Evolutionary conservation across 352 stramenopile species (phyloP).

Genomic region (Phytophthora colocasiae): DNA sequence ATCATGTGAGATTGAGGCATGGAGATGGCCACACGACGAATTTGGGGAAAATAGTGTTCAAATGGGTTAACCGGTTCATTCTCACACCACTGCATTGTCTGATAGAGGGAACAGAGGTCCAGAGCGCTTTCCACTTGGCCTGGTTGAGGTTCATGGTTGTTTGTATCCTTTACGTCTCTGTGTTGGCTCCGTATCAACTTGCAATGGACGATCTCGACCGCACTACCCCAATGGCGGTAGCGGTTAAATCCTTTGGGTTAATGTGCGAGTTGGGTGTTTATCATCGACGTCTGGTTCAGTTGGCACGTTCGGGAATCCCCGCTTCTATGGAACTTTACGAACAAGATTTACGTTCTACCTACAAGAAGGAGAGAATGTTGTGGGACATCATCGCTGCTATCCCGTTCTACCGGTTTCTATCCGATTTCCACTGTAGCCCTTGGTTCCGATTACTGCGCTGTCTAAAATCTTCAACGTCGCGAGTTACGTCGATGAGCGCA

Average conservation of each 20-base stretch:
- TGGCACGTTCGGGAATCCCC: constrained; percentile 42
- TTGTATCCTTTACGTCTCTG: constrained; percentile 48
- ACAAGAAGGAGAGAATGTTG: constrained; percentile 51
- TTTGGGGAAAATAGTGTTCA: neutral
- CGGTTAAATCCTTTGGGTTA: constrained; percentile 29
- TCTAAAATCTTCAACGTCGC: constrained; percentile 57
- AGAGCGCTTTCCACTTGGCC: constrained; percentile 50
- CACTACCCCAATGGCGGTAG: constrained; percentile 3
- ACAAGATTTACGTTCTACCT: constrained; percentile 41
- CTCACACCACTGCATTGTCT: neutral
- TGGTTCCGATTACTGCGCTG: constrained; percentile 53
- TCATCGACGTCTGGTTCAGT: constrained; percentile 59
- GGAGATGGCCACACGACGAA: constrained; percentile 2
- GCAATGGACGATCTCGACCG: constrained; percentile 44
- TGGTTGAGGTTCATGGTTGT: constrained; percentile 49
- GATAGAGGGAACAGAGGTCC: constrained; percentile 31
- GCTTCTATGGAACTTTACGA: constrained; percentile 64
- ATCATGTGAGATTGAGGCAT: constrained; percentile 17
- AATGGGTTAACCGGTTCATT: constrained; percentile 9
- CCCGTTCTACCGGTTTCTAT: constrained; percentile 52
- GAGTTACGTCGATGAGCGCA: constrained; percentile 64
- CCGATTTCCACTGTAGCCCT: constrained; percentile 33
- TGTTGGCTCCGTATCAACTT: constrained; percentile 61
- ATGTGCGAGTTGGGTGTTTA: constrained; percentile 55
- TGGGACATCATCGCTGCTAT: constrained; percentile 51